Base-by-base conservation (phyloP, 2,329 filamentous ascomycete species). In the Fusarium chaquense region DNA sequence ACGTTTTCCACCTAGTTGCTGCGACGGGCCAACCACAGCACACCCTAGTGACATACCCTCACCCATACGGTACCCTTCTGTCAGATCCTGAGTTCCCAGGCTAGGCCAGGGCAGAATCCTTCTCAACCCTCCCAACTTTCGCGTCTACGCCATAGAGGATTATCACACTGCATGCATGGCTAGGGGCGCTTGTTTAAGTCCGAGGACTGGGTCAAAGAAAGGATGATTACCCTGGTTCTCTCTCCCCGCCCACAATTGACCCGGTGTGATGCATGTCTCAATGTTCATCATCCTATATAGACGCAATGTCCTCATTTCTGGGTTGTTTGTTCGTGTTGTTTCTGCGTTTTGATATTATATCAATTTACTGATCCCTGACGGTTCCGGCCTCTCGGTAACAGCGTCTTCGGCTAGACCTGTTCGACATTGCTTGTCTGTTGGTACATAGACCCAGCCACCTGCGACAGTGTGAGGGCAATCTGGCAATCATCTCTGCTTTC, bases 141-240 rank as follows among this genome's bases (percentile, higher is more conserved):
- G 71, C 73, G 67, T 52, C 62, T 75, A 73, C 60, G 36, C 57
- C 55, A 58, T 64, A 56, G 58, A 44, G 57, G 57, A 68, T 67
- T 72, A 73, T 75, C 74, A 76, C 74, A 70, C 73, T 73, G 74
- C 73, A 73, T 75, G 75, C 75, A 73, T 74, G 65, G 57, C 53
- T 74, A 73, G 73, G 58, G 75, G 74, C 75, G 75, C 75, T 75
- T 76, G 73, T 65, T 58, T 57, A 32, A 51, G 49, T 36, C 36
- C 57, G 43, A 38, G 52, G 55, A 59, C 58, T 62, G 60, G 68
- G 32, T 56, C 57, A 57, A 35, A 32, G 35, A 54, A 64, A 57
- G 49, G 53, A 63, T 46, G 41, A 46, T 36, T 38, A 50, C 54
- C 53, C 44, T 63, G 45, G 41, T 61, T 43, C 49, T 41, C 33